Base-by-base conservation (phyloP, 2,329 filamentous ascomycete species). In the Fusarium sp. region DNA sequence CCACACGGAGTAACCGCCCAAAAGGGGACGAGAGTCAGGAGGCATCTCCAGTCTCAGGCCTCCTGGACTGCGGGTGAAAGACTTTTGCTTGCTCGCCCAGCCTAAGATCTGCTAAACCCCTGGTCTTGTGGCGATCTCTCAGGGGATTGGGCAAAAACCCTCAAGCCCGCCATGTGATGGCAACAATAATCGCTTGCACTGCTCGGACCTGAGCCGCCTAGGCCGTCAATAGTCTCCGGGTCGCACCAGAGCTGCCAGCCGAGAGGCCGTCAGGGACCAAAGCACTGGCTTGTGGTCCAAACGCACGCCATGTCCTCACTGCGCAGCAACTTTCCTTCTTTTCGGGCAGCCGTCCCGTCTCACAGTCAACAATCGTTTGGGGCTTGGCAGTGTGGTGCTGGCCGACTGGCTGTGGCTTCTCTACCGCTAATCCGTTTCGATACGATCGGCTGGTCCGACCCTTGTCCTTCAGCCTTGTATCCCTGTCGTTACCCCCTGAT, bases 401-500 rank as follows among this genome's bases (percentile, higher is more conserved):
- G 62, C 64, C 57, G 66, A 75, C 70, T 76, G 73, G 73, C 65
- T 66, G 59, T 66, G 53, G 61, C 37, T 63, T 27, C n/a, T 59
- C 62, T 61, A 40, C 70, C 60, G 54, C 72, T 73, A 75, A 66
- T 62, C 70, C 72, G 23, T 50, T 69, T 75, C 46, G 36, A 73
- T 56, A 65, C 51, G 40, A 70, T 73, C 64, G 70, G 50, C 62
- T 70, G 61, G 59, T 13, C 56, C 47, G 36, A 64, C 63, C 72
- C 71, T 65, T 72, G 70, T 59, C 40, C 10, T 41, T 50, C 58
- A 71, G 47, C 55, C 65, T 62, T 72, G 59, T 37, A 71, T 62
- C 73, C 72, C 65, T 72, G 72, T 66, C 15, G 9, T 28, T 48
- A 53, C 31, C 73, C 71, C 72, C 73, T 75, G 72, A 73, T 72